phyloP scores from a whole-genome alignment of 495 filamentous ascomycete species.

The Sordaria brevicollis region DNA sequence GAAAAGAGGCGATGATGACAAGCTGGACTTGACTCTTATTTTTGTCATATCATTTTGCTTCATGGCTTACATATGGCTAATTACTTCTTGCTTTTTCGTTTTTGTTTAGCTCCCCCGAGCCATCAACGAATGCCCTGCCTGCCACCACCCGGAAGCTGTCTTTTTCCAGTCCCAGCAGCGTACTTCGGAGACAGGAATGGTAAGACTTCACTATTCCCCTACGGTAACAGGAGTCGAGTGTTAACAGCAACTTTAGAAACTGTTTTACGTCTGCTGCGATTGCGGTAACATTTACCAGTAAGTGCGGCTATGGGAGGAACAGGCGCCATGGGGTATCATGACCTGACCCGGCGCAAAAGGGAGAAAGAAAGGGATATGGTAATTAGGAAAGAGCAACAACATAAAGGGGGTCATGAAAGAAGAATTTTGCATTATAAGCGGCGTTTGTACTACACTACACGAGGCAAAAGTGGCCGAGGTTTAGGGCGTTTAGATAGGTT shows the following conservation, averaged over 20 bases:
- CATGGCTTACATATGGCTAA: background rate
- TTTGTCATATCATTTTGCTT: conserved; percentile 1
- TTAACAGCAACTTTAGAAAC: conserved; percentile 59
- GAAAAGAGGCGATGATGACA: background rate
- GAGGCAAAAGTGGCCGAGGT: no score
- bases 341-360: no score
- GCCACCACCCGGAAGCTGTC: conserved; percentile 76
- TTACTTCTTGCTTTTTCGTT: conserved; percentile 12
- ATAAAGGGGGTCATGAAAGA: no score
- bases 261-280: conserved; percentile 91
- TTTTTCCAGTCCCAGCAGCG: conserved; percentile 98
- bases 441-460: no score
- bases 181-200: conserved; percentile 95
- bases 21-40: background rate
- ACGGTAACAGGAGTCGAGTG: background rate
- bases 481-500: no score
- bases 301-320: no score
- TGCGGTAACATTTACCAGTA: conserved; percentile 79
- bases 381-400: no score
- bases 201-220: conserved; percentile 36
- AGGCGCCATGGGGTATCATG: no score
- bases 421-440: no score
- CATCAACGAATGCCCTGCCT: conserved; percentile 71
- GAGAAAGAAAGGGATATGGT: no score
- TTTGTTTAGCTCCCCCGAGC: conserved; percentile 69